phyloP scores from a whole-genome alignment of 2,329 filamentous ascomycete species.

The Phaeophleospora eucalypticola region DNA sequence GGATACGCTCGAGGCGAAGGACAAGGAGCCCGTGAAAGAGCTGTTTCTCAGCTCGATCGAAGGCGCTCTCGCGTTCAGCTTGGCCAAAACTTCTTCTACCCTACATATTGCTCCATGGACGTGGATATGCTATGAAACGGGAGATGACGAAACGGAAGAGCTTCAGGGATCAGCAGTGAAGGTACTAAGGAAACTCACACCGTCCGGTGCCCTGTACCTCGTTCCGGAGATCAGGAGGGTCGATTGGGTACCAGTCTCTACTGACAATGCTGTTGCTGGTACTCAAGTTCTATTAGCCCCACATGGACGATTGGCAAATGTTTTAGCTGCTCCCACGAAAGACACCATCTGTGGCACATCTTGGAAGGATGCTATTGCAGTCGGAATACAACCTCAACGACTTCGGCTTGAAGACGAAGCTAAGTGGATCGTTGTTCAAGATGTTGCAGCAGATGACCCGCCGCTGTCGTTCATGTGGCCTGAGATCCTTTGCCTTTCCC shows the following conservation, averaged over 20 bases:
- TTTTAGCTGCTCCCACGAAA: slow-evolving; percentile 1
- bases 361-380: slow-evolving; percentile 12
- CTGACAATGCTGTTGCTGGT: background rate
- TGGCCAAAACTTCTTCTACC: slow-evolving; percentile 11
- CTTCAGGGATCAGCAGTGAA: slow-evolving; percentile 10
- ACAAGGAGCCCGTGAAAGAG: slow-evolving; percentile 8
- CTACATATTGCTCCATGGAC: slow-evolving; percentile 20
- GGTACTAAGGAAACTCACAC: slow-evolving; percentile 12
- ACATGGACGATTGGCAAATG: slow-evolving; percentile 9
- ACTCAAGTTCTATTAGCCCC: slow-evolving; percentile 14
- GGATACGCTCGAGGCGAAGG: background rate
- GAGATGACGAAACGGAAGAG: slow-evolving; percentile 1
- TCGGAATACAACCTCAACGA: slow-evolving; percentile 10
- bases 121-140: slow-evolving; percentile 13
- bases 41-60: slow-evolving; percentile 24
- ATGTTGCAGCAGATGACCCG: slow-evolving; percentile 1
- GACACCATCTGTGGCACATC: slow-evolving; percentile 1
- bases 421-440: slow-evolving; percentile 13
- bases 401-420: slow-evolving; percentile 14
- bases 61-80: slow-evolving; percentile 13
- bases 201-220: slow-evolving; percentile 13
- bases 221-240: slow-evolving; percentile 11
- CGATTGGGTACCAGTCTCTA: slow-evolving; percentile 6
- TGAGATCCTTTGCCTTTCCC: slow-evolving; percentile 18
- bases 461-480: slow-evolving; percentile 23